Conservation (phyloP, 768 basidiomycete species). For the Rhizopogon vinicolor region DNA sequence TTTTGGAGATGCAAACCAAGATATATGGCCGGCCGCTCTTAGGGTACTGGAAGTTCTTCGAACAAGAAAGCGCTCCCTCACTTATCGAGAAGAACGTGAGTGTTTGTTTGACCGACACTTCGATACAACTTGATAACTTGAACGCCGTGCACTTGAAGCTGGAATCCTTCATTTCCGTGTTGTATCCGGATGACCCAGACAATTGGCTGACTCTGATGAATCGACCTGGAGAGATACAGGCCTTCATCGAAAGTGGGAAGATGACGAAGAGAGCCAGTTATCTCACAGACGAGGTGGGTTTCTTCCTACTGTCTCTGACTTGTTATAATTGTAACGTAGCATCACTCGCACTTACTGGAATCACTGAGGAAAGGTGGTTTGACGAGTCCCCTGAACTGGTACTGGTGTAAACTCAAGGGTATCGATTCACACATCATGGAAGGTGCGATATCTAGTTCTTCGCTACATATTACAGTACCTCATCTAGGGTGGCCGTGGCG, state of each 20-base stretch:
- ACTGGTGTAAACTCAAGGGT: conserved; percentile 24
- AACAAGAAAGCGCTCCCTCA: conserved; percentile 22
- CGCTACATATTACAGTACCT: neutral
- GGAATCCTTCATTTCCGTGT: conserved; percentile 34
- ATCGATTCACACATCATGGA: conserved; percentile 24
- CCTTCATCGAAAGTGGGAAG: conserved; percentile 20
- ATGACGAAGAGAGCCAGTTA: conserved; percentile 23
- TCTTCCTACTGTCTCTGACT: neutral
- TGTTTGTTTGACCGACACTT: conserved; percentile 1
- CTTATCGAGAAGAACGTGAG: conserved; percentile 32
- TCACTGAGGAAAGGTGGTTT: conserved; percentile 29
- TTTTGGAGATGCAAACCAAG: conserved; percentile 21
- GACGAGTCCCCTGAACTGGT: conserved; percentile 33
- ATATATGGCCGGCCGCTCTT: conserved; percentile 31
- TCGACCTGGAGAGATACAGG: conserved; percentile 28
- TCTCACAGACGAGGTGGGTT: conserved; percentile 27
- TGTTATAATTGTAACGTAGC: conserved; percentile 14
- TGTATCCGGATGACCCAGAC: conserved; percentile 30
- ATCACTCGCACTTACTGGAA: conserved; percentile 20
- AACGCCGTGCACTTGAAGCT: conserved; percentile 16
- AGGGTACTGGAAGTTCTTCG: conserved; percentile 40
- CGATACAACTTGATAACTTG: neutral
- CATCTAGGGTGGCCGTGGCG: neutral
- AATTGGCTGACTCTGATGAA: conserved; percentile 32
- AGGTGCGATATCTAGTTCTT: conserved; percentile 13